Evolutionary conservation across 2,329 filamentous ascomycete genomes (phyloP).

Genomic region (Verticillium alfalfae): DNA sequence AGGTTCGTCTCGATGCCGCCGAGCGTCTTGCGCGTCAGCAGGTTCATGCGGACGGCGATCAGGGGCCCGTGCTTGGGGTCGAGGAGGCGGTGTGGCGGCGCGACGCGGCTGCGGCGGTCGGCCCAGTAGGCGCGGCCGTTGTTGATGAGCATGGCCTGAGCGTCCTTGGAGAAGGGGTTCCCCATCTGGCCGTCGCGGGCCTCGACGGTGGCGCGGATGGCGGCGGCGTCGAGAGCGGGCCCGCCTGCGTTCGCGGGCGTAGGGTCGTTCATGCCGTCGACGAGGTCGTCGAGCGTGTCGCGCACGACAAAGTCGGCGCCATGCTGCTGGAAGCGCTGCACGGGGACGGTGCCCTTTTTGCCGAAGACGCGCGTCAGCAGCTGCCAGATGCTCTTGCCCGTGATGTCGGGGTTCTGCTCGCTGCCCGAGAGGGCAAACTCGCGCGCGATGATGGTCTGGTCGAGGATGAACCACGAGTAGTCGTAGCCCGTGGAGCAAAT

Average conservation of each 20-base stretch:
- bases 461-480: slow-evolving; percentile 59
- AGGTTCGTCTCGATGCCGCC: slow-evolving; percentile 57
- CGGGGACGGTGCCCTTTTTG: slow-evolving; percentile 44
- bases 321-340: slow-evolving; percentile 54
- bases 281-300: slow-evolving; percentile 49
- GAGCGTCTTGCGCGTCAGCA: slow-evolving; percentile 56
- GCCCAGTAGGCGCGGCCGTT: slow-evolving; percentile 52
- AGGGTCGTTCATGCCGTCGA: slow-evolving; percentile 55
- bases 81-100: slow-evolving; percentile 46
- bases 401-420: slow-evolving; percentile 56
- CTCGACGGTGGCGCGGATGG: slow-evolving; percentile 42
- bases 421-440: slow-evolving; percentile 59
- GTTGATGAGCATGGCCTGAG: slow-evolving; percentile 56
- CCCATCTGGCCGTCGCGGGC: slow-evolving; percentile 49
- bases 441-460: slow-evolving; percentile 52
- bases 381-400: slow-evolving; percentile 49
- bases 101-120: slow-evolving; percentile 45
- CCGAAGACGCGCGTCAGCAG: slow-evolving; percentile 45
- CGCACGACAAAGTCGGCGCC: slow-evolving; percentile 55
- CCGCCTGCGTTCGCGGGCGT: slow-evolving; percentile 37
- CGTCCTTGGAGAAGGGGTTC: slow-evolving; percentile 54
- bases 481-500: slow-evolving; percentile 57
- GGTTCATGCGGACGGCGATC: slow-evolving; percentile 55
- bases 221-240: slow-evolving; percentile 37
- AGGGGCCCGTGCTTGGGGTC: slow-evolving; percentile 52